Base-by-base conservation (phyloP, 225 moss, liverwort and hornwort genomes). In the Polytrichum commune region DNA sequence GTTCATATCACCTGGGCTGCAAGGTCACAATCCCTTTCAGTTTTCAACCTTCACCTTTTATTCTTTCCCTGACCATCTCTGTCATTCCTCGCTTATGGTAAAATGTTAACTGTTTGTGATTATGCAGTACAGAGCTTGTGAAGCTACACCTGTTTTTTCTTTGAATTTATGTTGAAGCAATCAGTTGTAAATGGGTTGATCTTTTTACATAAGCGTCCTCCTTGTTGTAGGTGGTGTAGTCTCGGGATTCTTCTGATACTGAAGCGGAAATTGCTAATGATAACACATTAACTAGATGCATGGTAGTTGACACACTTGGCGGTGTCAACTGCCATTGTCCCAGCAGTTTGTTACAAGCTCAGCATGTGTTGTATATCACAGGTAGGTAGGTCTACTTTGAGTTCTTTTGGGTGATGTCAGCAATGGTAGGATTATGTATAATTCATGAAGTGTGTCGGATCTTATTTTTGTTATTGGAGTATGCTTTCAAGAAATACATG, bases 211-310 rank as follows among this genome's bases (percentile, higher is more conserved):
- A 10, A 19, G 24, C 24, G 22, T 9, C n/a, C 60, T 24, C 60
- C 60, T 60, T 60, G n/a, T 60, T n/a, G 60, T 60, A 20, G 60
- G 60, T 60, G 60, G 22, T 60, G n/a, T 60, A n/a, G 24, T 24
- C 24, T 24, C 60, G 24, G 24, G 60, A 6, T 60, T 20, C 22
- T 60, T n/a, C 60, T 60, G 22, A 60, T n/a, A 60, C 60, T 60
- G 60, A 60, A 60, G 60, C 24, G 60, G 24, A 60, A 60, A 60
- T 24, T 23, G 60, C 58, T 60, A 60, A n/a, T 60, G 60, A 60
- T 60, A 24, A 60, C 60, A 60, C 60, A 20, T 60, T 60, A 60
- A 20, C 60, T 24, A 60, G 46, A 46, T 46, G 46, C 46, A 46
- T 46, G 46, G 16, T 46, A 46, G 46, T 46, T 46, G 46, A 46